phyloP scores from a whole-genome alignment of 2,329 filamentous ascomycete genomes.

The Cordyceps pruinosa region DNA sequence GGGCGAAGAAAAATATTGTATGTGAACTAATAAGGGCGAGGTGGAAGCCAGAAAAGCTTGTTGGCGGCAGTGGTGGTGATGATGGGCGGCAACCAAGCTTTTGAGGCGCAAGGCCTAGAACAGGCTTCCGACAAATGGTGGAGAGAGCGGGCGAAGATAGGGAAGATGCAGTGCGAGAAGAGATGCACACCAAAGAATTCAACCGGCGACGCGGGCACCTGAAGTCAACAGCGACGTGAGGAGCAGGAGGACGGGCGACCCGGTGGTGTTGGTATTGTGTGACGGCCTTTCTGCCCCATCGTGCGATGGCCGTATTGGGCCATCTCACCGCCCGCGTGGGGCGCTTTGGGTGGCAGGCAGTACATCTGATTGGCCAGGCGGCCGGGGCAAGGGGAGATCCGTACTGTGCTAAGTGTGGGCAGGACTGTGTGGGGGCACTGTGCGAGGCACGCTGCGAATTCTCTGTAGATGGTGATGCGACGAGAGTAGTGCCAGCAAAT shows the following conservation, averaged over 20 bases:
- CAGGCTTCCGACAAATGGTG: background rate
- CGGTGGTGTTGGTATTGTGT: conserved; percentile 10
- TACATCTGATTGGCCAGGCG: conserved; percentile 11
- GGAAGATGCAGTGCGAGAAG: background rate
- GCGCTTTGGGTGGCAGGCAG: background rate
- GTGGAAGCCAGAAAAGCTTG: background rate
- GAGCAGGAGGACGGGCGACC: background rate
- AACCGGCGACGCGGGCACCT: background rate
- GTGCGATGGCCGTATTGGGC: conserved; percentile 10
- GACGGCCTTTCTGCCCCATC: conserved; percentile 13
- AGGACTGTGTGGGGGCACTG: background rate
- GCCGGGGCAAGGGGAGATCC: background rate
- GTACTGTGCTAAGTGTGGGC: background rate
- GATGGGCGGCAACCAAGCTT: background rate
- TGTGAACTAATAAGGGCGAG: background rate
- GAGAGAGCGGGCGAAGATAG: background rate
- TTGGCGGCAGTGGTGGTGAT: background rate
- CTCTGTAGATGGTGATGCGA: no score
- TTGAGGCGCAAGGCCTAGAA: background rate
- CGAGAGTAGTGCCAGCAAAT: no score
- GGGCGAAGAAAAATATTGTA: background rate
- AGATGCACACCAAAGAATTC: background rate
- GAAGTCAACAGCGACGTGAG: background rate
- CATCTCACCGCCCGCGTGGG: conserved; percentile 14
- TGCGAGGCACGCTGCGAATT: no score